A percentile compares a stretch with the other conserved stretches of the same genome.
phyloP scores from a whole-genome alignment of 176 grass and related monocot species.

The Eremochloa ophiuroides region DNA sequence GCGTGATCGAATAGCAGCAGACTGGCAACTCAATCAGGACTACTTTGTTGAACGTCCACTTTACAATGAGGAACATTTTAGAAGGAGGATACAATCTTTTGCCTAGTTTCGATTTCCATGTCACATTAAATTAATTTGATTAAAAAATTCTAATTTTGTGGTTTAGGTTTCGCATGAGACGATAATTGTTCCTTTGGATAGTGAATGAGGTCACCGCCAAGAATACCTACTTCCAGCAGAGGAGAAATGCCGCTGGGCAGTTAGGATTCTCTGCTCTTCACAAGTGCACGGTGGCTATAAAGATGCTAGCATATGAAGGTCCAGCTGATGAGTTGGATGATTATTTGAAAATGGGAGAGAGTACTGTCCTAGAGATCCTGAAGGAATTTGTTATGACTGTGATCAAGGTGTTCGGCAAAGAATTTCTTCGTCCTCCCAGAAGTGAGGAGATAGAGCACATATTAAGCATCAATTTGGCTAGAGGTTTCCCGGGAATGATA shows the following conservation, averaged over 20 bases:
- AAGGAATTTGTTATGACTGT: background rate
- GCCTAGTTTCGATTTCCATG: background rate
- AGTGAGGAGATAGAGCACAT: too few relatives aligned
- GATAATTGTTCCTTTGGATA: background rate
- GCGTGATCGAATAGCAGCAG: background rate
- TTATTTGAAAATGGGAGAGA: too few relatives aligned
- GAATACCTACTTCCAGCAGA: background rate
- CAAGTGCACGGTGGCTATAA: background rate
- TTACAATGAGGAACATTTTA: background rate
- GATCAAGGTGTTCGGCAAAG: background rate
- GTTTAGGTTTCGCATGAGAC: background rate
- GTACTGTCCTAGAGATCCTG: background rate
- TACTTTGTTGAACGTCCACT: background rate
- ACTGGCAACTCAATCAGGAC: background rate
- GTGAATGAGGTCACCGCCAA: background rate
- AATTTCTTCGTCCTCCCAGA: background rate
- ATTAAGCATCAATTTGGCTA: too few relatives aligned
- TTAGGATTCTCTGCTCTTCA: background rate
- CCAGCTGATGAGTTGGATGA: too few relatives aligned
- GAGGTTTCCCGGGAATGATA: too few relatives aligned
- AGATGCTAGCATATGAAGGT: background rate
- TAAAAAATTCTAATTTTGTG: background rate
- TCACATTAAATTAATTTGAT: background rate
- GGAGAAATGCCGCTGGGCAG: too few relatives aligned
- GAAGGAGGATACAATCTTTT: background rate